Base-by-base conservation (phyloP, 2,329 filamentous ascomycete species). In the Pseudocercospora crystallina region DNA sequence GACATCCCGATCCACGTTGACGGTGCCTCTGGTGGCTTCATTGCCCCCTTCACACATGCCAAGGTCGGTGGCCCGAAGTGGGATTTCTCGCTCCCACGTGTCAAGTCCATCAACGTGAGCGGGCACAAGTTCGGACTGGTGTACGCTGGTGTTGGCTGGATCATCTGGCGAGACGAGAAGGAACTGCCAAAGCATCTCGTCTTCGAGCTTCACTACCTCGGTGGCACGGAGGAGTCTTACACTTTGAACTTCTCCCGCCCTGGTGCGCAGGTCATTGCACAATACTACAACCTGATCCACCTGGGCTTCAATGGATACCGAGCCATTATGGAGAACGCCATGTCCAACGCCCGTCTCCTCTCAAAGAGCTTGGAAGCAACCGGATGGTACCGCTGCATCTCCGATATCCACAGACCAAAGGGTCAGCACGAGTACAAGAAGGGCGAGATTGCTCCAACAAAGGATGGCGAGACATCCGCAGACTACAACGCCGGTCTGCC, bases 281-380 rank as follows among this genome's bases (percentile, higher is more conserved):
- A 89, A 63, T 89, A 89, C 68, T 89, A 82, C 70, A 87, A 89
- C 60, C 73, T 89, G 10, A 83, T 89, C 53, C 84, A 87, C 56
- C 77, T 89, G 0, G 86, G 86, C 20, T 26, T 26, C 20, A 26
- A 26, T 2, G 86, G 85, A 8, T 89, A 85, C 68, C 77, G 76
- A 9, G 71, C 73, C 32, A 77, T 85, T 53, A 86, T 84, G 80
- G 83, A 86, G 63, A 86, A 85, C 62, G 81, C 80, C 42, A 71
- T 88, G 33, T 67, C 77, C 29, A 87, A 87, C 61, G 84, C 85
- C 1, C 76, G 84, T 2, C 65, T 87, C 1, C 71, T 87, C 11
- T 83, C 80, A 41, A 80, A 84, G 54, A 77, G 77, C 8, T 73
- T 87, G 8, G 85, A 87, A 63, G 76, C 78, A 2, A 86, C 82